phyloP scores from a whole-genome alignment of 352 stramenopile species.

The Phytophthora syringae region DNA sequence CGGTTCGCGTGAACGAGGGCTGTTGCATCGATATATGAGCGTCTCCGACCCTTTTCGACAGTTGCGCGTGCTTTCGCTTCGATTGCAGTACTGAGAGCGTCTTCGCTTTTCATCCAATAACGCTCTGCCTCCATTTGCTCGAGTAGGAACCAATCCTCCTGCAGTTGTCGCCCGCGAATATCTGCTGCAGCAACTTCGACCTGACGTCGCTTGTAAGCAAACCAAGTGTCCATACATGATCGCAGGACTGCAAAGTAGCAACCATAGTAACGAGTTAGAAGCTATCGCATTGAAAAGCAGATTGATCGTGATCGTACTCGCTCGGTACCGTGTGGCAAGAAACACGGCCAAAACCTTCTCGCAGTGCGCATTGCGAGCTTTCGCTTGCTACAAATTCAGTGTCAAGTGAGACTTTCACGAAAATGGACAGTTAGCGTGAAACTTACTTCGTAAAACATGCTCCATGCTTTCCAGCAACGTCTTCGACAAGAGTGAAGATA shows the following conservation, averaged over 20 bases:
- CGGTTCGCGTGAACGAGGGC: conserved; percentile 47
- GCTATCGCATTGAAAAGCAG: background rate
- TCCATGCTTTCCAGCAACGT: conserved; percentile 23
- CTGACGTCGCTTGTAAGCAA: conserved; percentile 47
- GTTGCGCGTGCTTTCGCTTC: conserved; percentile 29
- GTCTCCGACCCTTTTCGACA: conserved; percentile 38
- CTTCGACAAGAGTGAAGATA: conserved; percentile 9
- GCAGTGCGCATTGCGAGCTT: conserved; percentile 29
- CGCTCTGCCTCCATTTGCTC: conserved; percentile 37
- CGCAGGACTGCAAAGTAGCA: conserved; percentile 24
- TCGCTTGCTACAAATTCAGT: conserved; percentile 32
- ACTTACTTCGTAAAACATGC: conserved; percentile 41
- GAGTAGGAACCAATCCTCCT: conserved; percentile 41
- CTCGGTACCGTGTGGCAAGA: conserved; percentile 38
- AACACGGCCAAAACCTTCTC: conserved; percentile 37
- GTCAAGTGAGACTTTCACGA: background rate
- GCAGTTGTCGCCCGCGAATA: conserved; percentile 46
- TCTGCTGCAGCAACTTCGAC: conserved; percentile 51
- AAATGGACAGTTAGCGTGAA: too few relatives aligned
- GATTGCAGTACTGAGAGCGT: conserved; percentile 43
- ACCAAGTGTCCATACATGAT: conserved; percentile 41
- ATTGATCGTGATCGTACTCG: conserved; percentile 29
- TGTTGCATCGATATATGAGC: conserved; percentile 55
- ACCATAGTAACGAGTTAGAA: background rate
- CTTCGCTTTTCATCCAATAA: conserved; percentile 53